phyloP scores from a whole-genome alignment of 371 early-diverging fungal genomes.

The Syncephalastrum contaminatum region DNA sequence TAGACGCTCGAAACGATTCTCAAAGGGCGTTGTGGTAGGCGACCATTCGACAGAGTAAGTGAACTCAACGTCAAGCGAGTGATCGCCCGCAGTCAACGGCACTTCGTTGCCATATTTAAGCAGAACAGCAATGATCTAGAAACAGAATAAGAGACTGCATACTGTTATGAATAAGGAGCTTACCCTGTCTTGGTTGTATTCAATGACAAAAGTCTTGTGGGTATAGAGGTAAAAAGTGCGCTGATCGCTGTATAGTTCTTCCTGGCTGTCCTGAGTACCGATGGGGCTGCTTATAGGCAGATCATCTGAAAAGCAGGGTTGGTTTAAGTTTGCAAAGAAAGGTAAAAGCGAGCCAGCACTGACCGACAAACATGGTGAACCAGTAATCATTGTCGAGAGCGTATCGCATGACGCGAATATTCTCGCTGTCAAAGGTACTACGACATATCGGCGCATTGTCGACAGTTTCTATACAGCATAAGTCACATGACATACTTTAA shows the following conservation, averaged over 20 bases:
- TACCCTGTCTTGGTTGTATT: conserved; percentile 60
- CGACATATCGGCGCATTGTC: conserved; percentile 43
- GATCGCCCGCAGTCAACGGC: conserved; percentile 18
- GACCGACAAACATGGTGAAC: conserved; percentile 75
- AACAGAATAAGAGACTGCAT: neutral
- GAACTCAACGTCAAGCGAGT: conserved; percentile 52
- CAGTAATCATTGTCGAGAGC: conserved; percentile 69
- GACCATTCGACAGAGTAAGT: conserved; percentile 75
- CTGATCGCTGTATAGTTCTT: conserved; percentile 13
- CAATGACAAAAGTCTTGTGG: conserved; percentile 59
- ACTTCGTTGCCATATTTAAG: conserved; percentile 43
- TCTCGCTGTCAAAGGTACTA: conserved; percentile 33
- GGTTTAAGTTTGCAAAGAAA: too few species aligned
- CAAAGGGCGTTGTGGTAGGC: conserved; percentile 54
- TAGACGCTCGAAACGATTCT: conserved; percentile 64
- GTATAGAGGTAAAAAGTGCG: conserved; percentile 56
- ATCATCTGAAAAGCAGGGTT: conserved; percentile 43
- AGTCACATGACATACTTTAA: neutral
- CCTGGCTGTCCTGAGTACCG: conserved; percentile 24
- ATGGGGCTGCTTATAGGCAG: conserved; percentile 58
- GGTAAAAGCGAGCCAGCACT: neutral
- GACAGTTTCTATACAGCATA: conserved; percentile 19
- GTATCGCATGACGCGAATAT: conserved; percentile 58
- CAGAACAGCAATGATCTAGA: conserved; percentile 56
- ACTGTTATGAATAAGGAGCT: neutral